Base-by-base conservation (phyloP, 1,139 yeast species). In the Debaryomyces robertsiae region DNA sequence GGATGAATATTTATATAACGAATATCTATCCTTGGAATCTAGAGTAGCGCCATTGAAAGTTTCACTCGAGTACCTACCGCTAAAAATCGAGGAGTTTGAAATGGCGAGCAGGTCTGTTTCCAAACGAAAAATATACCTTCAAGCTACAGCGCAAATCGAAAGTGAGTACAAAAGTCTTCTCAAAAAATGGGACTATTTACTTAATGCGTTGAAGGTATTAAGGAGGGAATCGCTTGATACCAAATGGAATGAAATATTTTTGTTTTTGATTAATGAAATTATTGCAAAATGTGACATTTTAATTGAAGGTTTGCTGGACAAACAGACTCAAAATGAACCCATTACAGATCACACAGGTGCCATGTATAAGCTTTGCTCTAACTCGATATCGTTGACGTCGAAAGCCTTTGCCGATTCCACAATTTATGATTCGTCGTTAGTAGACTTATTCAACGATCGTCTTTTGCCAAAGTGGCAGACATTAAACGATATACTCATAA, bases 21-120 rank as follows among this genome's bases (percentile, higher is more conserved):
- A 60, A 19, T 68, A 66, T 44, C 40, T 60, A 10, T 52, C 47
- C 3, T 53, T 73, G 7, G 66, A 64, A 22, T 48, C 62, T 5
- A 57, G 66, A 24, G 49, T 80, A 9, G 66, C 65, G 25, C 88
- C 88, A 0, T 61, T 83, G 34, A 64, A 67, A 32, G 82, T 81
- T 2, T 82, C 91, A 14, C 53, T 84, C n/a, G 71, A 75, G 32
- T 74, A 81, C 41, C 65, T 84, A 3, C 86, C 87, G 0, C 52
- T 65, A 11, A 64, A 84, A 39, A 65, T 84, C 16, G 77, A 77
- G 15, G 71, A 67, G 38, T 76, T 71, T 54, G 61, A 54, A 40
- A 56, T 53, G 13, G 54, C 58, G 36, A 73, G 69, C 36, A 32
- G 35, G 3, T 25, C 42, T 4, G 24, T 23, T 13, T 29, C 44